Conservation (phyloP, 169 alveolate genomes). For the Eimeria tenella region DNA sequence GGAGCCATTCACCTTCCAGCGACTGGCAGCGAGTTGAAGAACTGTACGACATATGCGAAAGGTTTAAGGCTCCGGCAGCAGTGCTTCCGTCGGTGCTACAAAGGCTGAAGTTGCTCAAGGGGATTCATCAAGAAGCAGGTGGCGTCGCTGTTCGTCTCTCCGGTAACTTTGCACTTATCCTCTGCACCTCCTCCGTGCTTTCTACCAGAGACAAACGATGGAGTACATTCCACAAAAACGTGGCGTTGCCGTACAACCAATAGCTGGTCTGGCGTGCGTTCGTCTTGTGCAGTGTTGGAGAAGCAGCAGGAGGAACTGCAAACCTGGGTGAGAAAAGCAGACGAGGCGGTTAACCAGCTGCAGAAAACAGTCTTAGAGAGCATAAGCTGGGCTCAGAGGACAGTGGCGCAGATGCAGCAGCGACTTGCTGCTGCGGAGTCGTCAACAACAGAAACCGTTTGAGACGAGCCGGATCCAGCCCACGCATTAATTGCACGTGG, state of each 20-base stretch:
- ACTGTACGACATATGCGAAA: constrained; percentile 75
- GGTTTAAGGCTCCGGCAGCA: constrained; percentile 78
- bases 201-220: neutral
- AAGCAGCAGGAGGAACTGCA: constrained; percentile 77
- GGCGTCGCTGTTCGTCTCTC: constrained; percentile 76
- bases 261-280: constrained; percentile 45
- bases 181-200: neutral
- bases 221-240: constrained; percentile 62
- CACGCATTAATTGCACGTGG: no score
- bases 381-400: constrained; percentile 69
- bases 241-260: constrained; percentile 72
- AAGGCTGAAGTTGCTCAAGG: constrained; percentile 70
- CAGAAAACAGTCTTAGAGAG: constrained; percentile 73
- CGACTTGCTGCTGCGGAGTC: constrained; percentile 60
- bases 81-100: constrained; percentile 75
- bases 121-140: constrained; percentile 79
- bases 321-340: constrained; percentile 60
- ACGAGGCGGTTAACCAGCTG: constrained; percentile 67
- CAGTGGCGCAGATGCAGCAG: constrained; percentile 73
- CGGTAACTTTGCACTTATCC: constrained; percentile 30
- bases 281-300: constrained; percentile 60
- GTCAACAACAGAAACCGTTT: neutral
- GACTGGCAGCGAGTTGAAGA: constrained; percentile 80
- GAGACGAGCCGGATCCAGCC: neutral
- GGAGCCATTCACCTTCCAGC: constrained; percentile 9